phyloP scores from a whole-genome alignment of 2,329 filamentous ascomycete genomes.

The Zymoseptoria pseudotritici region DNA sequence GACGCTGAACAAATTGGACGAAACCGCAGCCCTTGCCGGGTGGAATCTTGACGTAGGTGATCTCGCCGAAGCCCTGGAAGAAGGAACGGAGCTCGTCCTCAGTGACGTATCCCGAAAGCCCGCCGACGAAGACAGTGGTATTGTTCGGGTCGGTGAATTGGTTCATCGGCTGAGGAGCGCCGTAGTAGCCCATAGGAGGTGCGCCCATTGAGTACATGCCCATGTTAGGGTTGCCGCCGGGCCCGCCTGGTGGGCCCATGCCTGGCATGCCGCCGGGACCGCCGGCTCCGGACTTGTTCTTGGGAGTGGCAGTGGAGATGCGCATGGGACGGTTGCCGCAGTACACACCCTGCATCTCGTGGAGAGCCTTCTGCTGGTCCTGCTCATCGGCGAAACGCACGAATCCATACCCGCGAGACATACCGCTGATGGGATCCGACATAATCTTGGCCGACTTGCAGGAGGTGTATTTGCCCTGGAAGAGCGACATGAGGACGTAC shows the following conservation, averaged over 20 bases:
- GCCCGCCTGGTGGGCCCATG: constrained; percentile 50
- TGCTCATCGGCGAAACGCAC: constrained; percentile 93
- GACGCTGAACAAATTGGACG: constrained; percentile 97
- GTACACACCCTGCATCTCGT: constrained; percentile 99
- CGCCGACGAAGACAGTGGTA: constrained; percentile 96
- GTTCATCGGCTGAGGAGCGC: constrained; percentile 80
- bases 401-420: constrained; percentile 96
- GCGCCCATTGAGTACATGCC: constrained; percentile 66
- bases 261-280: constrained; percentile 45
- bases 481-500: constrained; percentile 92
- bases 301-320: constrained; percentile 94
- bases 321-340: constrained; percentile 98
- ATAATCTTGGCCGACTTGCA: constrained; percentile 99
- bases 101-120: constrained; percentile 93
- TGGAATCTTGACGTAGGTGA: constrained; percentile 99
- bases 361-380: constrained; percentile 90
- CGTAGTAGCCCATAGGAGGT: constrained; percentile 61
- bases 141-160: constrained; percentile 99
- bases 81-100: constrained; percentile 99
- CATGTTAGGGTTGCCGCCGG: constrained; percentile 41
- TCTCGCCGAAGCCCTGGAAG: constrained; percentile 99
- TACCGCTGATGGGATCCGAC: constrained; percentile 95
- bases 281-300: constrained; percentile 63
- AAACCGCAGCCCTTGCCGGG: constrained; percentile 98
- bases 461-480: constrained; percentile 90